Evolutionary conservation across 129 eudicot species (phyloP).

Genomic region (Rutidosis leptorrhynchoides): DNA sequence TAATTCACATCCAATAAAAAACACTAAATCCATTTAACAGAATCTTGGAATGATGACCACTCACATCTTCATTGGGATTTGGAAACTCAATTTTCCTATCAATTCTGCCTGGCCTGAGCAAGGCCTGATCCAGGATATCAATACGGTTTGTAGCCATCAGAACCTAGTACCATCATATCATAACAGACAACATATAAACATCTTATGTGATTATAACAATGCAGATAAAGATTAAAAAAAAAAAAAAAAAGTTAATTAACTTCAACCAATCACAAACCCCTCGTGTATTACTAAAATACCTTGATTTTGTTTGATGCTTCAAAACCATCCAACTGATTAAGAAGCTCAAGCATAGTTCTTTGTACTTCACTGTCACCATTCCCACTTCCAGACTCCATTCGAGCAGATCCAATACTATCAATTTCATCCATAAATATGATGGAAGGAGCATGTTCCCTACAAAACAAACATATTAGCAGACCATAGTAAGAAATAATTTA

Average conservation of each 20-base stretch:
- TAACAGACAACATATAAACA: too few species aligned
- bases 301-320: constrained; percentile 80
- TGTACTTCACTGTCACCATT: constrained; percentile 91
- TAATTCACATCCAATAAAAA: background rate
- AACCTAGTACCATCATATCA: background rate
- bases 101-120: constrained; percentile 35
- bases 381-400: constrained; percentile 91
- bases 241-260: too few species aligned
- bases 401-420: constrained; percentile 78
- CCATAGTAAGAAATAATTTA: background rate
- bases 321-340: constrained; percentile 79
- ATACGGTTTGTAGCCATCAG: constrained; percentile 18
- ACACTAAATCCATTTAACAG: background rate
- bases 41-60: background rate
- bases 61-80: constrained; percentile 32
- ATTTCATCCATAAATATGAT: constrained; percentile 89
- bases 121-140: constrained; percentile 35
- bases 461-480: background rate
- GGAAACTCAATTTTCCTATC: constrained; percentile 36
- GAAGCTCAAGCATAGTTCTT: constrained; percentile 81
- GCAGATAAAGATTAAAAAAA: too few species aligned
- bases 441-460: constrained; percentile 79
- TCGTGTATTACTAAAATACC: background rate
- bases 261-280: background rate
- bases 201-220: too few species aligned